phyloP scores from a whole-genome alignment of 345 rosid species.

The Eutrema heterophyllum region DNA sequence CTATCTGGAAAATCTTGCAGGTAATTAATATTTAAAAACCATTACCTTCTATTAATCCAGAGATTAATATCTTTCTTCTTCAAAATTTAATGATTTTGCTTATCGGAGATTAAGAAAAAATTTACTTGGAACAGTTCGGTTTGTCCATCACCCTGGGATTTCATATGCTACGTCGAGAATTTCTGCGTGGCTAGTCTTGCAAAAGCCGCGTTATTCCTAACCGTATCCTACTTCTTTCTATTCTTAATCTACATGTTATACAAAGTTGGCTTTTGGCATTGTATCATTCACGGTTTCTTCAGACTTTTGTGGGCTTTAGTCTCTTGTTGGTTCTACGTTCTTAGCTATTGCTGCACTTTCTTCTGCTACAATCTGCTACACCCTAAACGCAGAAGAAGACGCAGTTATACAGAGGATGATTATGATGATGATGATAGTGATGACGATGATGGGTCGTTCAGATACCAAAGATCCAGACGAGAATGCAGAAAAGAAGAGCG shows the following conservation, averaged over 20 bases:
- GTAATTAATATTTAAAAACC: conserved; percentile 19
- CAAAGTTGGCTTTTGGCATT: conserved; percentile 43
- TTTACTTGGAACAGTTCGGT: conserved; percentile 29
- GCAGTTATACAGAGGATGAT: background rate
- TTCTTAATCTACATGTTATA: conserved; percentile 46
- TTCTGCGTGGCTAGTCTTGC: conserved; percentile 51
- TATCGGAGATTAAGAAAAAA: background rate
- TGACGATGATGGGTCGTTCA: conserved; percentile 9
- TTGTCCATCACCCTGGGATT: conserved; percentile 53
- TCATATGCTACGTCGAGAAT: conserved; percentile 47
- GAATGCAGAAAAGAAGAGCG: conserved; percentile 33
- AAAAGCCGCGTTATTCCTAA: conserved; percentile 36
- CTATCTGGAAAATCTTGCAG: conserved; percentile 59
- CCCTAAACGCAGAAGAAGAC: conserved; percentile 21
- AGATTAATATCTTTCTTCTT: background rate
- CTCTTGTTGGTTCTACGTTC: conserved; percentile 39
- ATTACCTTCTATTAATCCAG: background rate
- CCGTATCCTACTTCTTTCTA: conserved; percentile 35
- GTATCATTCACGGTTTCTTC: conserved; percentile 42
- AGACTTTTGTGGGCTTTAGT: conserved; percentile 35
- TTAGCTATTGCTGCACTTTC: conserved; percentile 37
- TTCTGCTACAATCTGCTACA: conserved; percentile 28
- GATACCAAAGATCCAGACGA: background rate
- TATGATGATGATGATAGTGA: background rate
- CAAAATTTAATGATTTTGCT: background rate